Conservation (phyloP, 441 rosid genomes). For the Manihot esculenta region DNA sequence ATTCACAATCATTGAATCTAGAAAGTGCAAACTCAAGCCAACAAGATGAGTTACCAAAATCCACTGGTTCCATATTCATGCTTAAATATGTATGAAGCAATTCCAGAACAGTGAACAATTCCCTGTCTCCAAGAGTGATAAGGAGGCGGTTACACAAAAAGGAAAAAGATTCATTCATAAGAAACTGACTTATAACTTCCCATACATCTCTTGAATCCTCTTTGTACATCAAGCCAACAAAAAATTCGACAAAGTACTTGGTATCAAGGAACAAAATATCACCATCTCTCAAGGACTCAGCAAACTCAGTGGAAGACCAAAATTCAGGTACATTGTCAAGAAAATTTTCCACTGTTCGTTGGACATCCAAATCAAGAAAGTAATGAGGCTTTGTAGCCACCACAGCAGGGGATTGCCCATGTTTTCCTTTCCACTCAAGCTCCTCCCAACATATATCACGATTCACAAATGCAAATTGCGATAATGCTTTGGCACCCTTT, state of each 20-base stretch:
- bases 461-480: slow-evolving; percentile 79
- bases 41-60: slow-evolving; percentile 35
- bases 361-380: slow-evolving; percentile 82
- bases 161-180: slow-evolving; percentile 59
- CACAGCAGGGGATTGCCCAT: slow-evolving; percentile 95
- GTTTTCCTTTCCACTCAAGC: slow-evolving; percentile 93
- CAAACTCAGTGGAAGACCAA: slow-evolving; percentile 86
- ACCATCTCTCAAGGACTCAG: slow-evolving; percentile 74
- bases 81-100: slow-evolving; percentile 39
- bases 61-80: slow-evolving; percentile 28
- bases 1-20: slow-evolving; percentile 36
- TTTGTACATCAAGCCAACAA: slow-evolving; percentile 59
- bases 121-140: slow-evolving; percentile 60
- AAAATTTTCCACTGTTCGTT: slow-evolving; percentile 67
- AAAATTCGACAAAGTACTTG: slow-evolving; percentile 62
- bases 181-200: slow-evolving; percentile 67
- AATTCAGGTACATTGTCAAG: slow-evolving; percentile 81
- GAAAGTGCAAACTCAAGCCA: slow-evolving; percentile 64
- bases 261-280: slow-evolving; percentile 60
- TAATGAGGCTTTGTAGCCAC: slow-evolving; percentile 96
- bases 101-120: slow-evolving; percentile 49
- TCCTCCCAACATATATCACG: slow-evolving; percentile 96
- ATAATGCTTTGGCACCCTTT: slow-evolving; percentile 81
- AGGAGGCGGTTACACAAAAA: slow-evolving; percentile 67
- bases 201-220: slow-evolving; percentile 67